Evolutionary conservation across 331 rosid genomes (phyloP).

Genomic region (Cydonia oblonga): DNA sequence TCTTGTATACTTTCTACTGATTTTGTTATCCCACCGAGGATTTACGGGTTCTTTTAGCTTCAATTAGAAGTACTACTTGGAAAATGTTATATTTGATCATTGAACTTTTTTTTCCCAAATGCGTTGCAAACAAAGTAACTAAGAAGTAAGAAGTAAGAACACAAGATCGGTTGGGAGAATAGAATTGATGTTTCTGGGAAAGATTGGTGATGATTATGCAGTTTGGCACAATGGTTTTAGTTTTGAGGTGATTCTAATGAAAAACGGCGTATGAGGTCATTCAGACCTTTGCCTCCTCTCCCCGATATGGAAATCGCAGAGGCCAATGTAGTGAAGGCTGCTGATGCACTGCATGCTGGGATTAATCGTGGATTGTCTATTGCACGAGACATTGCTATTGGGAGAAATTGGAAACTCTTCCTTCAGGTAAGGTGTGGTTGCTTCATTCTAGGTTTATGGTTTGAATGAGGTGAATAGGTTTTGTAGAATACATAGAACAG

Average conservation of each 20-base stretch:
- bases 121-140: not conserved
- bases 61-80: not conserved
- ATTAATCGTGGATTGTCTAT: slow-evolving; percentile 46
- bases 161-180: not conserved
- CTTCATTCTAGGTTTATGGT: not conserved
- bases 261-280: slow-evolving; percentile 1
- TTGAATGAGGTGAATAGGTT: not conserved
- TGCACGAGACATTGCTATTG: slow-evolving; percentile 72
- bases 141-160: too few species aligned
- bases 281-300: slow-evolving; percentile 95
- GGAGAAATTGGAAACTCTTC: slow-evolving; percentile 57
- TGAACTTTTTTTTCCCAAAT: not conserved
- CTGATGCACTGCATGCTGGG: slow-evolving; percentile 56
- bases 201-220: not conserved
- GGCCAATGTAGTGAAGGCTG: slow-evolving; percentile 39
- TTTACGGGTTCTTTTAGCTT: not conserved
- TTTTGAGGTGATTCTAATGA: slow-evolving; percentile 3
- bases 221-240: not conserved
- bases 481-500: not conserved
- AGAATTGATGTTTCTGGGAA: too few species aligned
- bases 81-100: not conserved
- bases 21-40: not conserved
- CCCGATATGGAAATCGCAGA: slow-evolving; percentile 91
- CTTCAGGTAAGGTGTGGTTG: slow-evolving; percentile 42
- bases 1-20: not conserved